Evolutionary conservation across 306 rosid genomes (phyloP), one percentile per base, ranked within the genome.

Genomic region (Malus asiatica): DNA sequence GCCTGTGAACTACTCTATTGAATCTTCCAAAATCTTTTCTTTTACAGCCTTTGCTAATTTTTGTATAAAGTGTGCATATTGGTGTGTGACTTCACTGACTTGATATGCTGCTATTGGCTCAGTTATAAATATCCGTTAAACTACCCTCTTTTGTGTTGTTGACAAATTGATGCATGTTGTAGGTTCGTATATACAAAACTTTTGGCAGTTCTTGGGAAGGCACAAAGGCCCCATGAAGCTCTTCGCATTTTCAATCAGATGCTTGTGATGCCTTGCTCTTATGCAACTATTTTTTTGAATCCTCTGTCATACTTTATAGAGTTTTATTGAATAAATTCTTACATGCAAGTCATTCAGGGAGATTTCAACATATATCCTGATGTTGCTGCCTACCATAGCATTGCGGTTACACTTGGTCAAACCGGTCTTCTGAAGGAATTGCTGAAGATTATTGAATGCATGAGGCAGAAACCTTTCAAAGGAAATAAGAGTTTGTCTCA

Each of bases 111-210:
- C 63, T 58, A 11, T 23, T 23, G 71, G 15, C 52, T 66, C 52
- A 1, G 52, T 45, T 20, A 10, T 70, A 19, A 7, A 70, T n/a
- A 27, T 57, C 32, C 35, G 35, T 20, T 33, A 58, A 59, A 23
- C 18, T 73, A 16, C 68, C 15, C 77, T 23, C 27, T n/a, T 60
- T 25, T 19, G 42, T 42, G 3, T 29, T 60, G 68, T 40, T 79
- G 40, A 61, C 65, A 81, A 64, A 48, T 55, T 77, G 62, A 45
- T 77, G 45, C 78, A 71, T 59, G 55, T 76, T 86, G 85, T 84
- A 94, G 98, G 91, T 94, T 87, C 86, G 97, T 94, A 55, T 90
- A 92, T 79, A 94, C 98, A 4, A 91, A 94, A 74, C 93, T 94
- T 73, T 88, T 92, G 81, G 86, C 97, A 15, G 85, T 92, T 86